Base-by-base conservation (phyloP, 192 early-diverging fungal species). In the Mortierella claussenii region DNA sequence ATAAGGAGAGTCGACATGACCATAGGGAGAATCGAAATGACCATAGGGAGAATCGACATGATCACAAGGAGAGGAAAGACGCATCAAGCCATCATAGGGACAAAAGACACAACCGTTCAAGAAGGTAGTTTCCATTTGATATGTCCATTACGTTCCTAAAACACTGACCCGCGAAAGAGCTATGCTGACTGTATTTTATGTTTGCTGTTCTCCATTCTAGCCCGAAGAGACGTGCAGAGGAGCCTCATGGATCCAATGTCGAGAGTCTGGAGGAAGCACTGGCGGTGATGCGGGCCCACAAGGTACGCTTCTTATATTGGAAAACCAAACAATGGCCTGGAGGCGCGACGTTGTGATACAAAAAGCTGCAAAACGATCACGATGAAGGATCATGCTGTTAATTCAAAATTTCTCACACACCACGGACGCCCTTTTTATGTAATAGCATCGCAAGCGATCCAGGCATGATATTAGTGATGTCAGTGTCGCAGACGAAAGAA, bases 251-350 rank as follows among this genome's bases (percentile, higher is more conserved):
- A 44, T 20, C 62, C 26, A 65, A 65, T 40, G 78, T 79, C 4
- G 68, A 69, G 28, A 79, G 63, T 44, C n/a, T 79, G 23, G 63
- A 73, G 18, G 78, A 79, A 18, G 78, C 78, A 2, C 50, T 79
- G 44, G 66, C 65, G 2, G 55, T 79, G 24, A 70, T 79, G 56
- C 45, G 78, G 7, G 63, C 73, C 12, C 73, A 54, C 37, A 76
- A 76, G 65, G 73, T 76, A 30, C 21, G 32, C 5, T 3, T 40
- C 33, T n/a, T 48, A 48, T 48, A 48, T 48, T 48, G n/a, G n/a
- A 15, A 50, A 36, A 18, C n/a, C n/a, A n/a, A n/a, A n/a, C n/a
- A n/a, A n/a, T n/a, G n/a, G n/a, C n/a, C n/a, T n/a, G n/a, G n/a
- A n/a, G n/a, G n/a, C n/a, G n/a, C n/a, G n/a, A 17, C 2, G 18